Evolutionary conservation across 2,329 filamentous ascomycete genomes (phyloP).

Genomic region (Mycogone perniciosa): DNA sequence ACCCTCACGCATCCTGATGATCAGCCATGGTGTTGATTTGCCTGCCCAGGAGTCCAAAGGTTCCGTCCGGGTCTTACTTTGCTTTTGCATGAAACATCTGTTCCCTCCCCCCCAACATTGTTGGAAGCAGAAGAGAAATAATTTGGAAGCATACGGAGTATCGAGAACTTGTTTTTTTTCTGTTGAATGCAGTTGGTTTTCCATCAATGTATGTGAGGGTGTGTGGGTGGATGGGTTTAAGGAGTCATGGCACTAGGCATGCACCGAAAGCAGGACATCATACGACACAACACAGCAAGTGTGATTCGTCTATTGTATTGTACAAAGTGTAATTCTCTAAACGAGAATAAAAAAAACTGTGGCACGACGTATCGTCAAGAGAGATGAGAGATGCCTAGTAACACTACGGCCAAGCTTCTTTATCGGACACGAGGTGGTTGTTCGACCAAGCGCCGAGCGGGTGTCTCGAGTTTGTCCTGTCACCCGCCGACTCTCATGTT

Average conservation of each 20-base stretch:
- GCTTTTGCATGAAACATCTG: not conserved
- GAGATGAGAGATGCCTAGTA: not conserved
- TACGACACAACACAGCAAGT: too few relatives aligned
- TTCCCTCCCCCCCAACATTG: too few relatives aligned
- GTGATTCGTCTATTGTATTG: too few relatives aligned
- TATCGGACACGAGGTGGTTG: slow-evolving; percentile 3
- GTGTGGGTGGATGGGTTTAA: too few relatives aligned
- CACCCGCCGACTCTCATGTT: not conserved
- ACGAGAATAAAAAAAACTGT: not conserved
- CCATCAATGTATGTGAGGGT: too few relatives aligned
- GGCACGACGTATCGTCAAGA: not conserved
- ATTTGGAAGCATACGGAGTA: too few relatives aligned
- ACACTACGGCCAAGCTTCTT: not conserved
- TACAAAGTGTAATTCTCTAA: not conserved
- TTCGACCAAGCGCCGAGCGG: slow-evolving; percentile 13
- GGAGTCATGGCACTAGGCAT: too few relatives aligned
- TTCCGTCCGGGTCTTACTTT: not conserved
- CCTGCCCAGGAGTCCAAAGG: not conserved
- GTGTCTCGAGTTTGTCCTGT: not conserved
- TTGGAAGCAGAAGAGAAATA: too few relatives aligned
- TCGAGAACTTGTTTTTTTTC: too few relatives aligned
- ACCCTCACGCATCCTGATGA: slow-evolving; percentile 10
- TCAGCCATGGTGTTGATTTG: not conserved
- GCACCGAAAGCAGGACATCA: too few relatives aligned
- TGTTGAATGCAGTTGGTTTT: too few relatives aligned